Evolutionary conservation across 2,329 filamentous ascomycete species (phyloP), one percentile per base, ranked within the genome.

Genomic region (Ilyonectria destructans): DNA sequence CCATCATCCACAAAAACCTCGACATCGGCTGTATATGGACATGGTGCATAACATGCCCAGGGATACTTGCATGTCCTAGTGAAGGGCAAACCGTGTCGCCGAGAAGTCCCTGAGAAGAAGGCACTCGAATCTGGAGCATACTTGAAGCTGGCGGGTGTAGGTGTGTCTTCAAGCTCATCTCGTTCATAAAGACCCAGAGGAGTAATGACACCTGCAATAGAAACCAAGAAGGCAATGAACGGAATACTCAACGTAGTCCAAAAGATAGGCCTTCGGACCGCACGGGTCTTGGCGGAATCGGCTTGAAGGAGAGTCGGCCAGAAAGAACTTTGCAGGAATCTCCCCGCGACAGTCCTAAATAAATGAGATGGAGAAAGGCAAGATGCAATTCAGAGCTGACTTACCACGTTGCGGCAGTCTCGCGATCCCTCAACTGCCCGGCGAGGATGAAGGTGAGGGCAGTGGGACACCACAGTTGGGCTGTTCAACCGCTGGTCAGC

Each of bases 151-250:
- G 52, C 62, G 9, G 29, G n/a, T 15, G 35, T 17, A 23, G 45
- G 10, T 13, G 56, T 31, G 15, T 52, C 29, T 4, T 51, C 52
- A 13, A 48, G 62, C 15, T 60, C 62, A 51, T 68, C 55, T 2
- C 37, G 13, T 19, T 68, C 66, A 12, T 68, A 68, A n/a, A 68
- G 66, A 12, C 62, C 66, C 13, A 68, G 66, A 13, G 66, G 66
- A 7, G 66, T 68, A 26, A 68, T 35, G 19, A 68, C 45, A 51
- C 62, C 52, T 2, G 66, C 66, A 21, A 68, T 37, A 6, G 66
- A 52, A 21, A 65, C 56, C 13, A 65, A 19, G 2, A 68, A 35
- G 10, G 40, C 55, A 5, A 68, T 26, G 6, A 68, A 40, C 12
- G 66, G 66, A 0, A 68, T 43, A 21, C 54, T 45, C 17, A 58